These are phyloP conservation scores for Isoetes taiwanensis DNA, from an alignment of 75 land plant species.

Conservation along the genomic window DNA sequence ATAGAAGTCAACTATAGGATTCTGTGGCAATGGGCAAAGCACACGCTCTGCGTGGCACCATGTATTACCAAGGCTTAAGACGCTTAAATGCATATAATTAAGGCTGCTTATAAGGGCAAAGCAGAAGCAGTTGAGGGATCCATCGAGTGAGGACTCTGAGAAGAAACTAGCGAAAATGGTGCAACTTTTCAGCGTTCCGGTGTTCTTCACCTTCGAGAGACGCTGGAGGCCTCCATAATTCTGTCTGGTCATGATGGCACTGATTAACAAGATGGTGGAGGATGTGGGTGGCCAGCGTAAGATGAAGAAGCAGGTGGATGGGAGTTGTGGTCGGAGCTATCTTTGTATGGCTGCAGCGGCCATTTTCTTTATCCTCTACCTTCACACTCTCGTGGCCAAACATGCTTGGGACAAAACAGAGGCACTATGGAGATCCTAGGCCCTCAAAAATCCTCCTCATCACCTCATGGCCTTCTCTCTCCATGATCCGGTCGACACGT, in stretches of 20 bases:
- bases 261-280: slow-evolving; percentile 21
- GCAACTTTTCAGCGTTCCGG: slow-evolving; percentile 15
- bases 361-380: slow-evolving; percentile 11
- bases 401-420: slow-evolving; percentile 10
- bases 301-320: slow-evolving; percentile 16
- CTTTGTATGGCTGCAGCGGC: slow-evolving; percentile 9
- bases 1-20: too few species aligned
- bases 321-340: slow-evolving; percentile 14
- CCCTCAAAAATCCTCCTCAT: slow-evolving; percentile 6
- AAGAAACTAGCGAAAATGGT: too few species aligned
- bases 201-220: slow-evolving; percentile 20
- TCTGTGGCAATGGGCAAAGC: too few species aligned
- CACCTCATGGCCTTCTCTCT: slow-evolving; percentile 19
- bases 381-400: slow-evolving; percentile 18
- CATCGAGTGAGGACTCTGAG: too few species aligned
- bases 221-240: slow-evolving; percentile 20
- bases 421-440: slow-evolving; percentile 17
- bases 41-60: too few species aligned
- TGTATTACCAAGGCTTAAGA: too few species aligned
- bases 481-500: slow-evolving; percentile 22
- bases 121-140: too few species aligned
- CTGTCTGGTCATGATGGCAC: slow-evolving; percentile 18
- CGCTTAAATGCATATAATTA: too few species aligned
- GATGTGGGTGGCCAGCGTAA: slow-evolving; percentile 30
- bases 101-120: too few species aligned